phyloP scores from a whole-genome alignment of 2,329 filamentous ascomycete species.

The Bipolaris victoriae region DNA sequence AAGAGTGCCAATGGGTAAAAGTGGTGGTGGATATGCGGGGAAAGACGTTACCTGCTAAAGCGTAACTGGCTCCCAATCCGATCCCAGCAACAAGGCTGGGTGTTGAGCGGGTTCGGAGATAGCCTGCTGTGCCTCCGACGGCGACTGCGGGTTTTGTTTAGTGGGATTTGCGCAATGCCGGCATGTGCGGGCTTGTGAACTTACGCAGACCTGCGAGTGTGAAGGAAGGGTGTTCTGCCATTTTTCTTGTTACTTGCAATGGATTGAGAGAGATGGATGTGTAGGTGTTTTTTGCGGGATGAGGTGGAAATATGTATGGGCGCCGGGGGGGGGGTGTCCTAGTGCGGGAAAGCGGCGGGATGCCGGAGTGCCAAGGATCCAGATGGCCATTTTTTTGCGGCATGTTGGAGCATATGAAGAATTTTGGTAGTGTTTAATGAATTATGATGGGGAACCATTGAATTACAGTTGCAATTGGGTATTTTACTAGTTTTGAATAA shows the following conservation, averaged over 20 bases:
- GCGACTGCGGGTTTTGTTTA: constrained; percentile 25
- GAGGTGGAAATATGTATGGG: neutral
- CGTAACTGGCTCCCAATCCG: constrained; percentile 34
- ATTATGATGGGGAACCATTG: no score
- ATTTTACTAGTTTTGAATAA: no score
- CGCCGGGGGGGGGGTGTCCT: neutral
- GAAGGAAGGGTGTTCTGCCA: constrained; percentile 42
- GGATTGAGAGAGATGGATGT: neutral
- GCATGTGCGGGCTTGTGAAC: neutral
- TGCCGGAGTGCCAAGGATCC: constrained; percentile 5
- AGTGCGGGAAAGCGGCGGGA: neutral
- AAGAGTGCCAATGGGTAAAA: no score
- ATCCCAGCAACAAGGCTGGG: constrained; percentile 37
- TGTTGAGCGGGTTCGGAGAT: constrained; percentile 36
- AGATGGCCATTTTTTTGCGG: no score
- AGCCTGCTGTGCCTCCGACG: constrained; percentile 38
- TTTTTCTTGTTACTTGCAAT: constrained; percentile 1
- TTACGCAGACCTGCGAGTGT: constrained; percentile 38
- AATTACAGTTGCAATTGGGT: no score
- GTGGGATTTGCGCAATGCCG: neutral
- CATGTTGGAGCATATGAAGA: no score
- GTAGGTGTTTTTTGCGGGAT: neutral
- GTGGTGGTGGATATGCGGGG: no score
- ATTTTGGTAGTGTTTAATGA: no score
- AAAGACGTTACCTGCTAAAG: constrained; percentile 27